A percentile compares a stretch with the other conserved stretches of the same genome.
Conservation (phyloP, 2,329 filamentous ascomycete genomes). For the Eurotiales sp. region DNA sequence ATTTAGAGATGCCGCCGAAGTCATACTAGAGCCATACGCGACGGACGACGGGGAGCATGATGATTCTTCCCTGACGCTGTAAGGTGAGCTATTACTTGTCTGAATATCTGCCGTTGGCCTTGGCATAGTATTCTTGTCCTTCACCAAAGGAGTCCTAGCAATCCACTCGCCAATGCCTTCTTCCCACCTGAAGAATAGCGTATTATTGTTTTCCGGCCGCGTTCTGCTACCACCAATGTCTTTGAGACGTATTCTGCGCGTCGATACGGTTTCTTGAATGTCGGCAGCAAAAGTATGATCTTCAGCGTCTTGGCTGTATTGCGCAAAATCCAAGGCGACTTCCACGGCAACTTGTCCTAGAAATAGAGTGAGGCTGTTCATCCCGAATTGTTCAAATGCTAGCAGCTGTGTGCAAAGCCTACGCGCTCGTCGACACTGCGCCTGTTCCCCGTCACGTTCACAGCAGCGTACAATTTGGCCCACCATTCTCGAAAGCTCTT, state of each 20-base stretch:
- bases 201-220: conserved; percentile 17
- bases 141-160: conserved; percentile 42
- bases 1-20: conserved; percentile 27
- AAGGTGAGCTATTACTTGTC: background rate
- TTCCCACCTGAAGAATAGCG: conserved; percentile 48
- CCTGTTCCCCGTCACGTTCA: conserved; percentile 22
- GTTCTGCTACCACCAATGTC: conserved; percentile 11
- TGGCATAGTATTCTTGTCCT: conserved; percentile 18
- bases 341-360: conserved; percentile 36
- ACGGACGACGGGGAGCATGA: conserved; percentile 14
- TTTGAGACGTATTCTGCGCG: conserved; percentile 7
- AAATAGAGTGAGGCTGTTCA: conserved; percentile 24
- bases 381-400: conserved; percentile 19
- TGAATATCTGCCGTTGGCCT: conserved; percentile 11
- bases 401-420: conserved; percentile 27
- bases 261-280: conserved; percentile 31
- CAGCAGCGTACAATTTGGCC: conserved; percentile 33
- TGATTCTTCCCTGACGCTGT: conserved; percentile 22
- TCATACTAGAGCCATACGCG: conserved; percentile 26
- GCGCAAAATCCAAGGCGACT: conserved; percentile 39
- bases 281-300: conserved; percentile 38
- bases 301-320: conserved; percentile 33
- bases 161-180: conserved; percentile 58
- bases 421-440: conserved; percentile 22
- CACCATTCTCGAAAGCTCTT: conserved; percentile 32